Evolutionary conservation across 805 yeast genomes (phyloP).

Genomic region (Ogataea minuta): DNA sequence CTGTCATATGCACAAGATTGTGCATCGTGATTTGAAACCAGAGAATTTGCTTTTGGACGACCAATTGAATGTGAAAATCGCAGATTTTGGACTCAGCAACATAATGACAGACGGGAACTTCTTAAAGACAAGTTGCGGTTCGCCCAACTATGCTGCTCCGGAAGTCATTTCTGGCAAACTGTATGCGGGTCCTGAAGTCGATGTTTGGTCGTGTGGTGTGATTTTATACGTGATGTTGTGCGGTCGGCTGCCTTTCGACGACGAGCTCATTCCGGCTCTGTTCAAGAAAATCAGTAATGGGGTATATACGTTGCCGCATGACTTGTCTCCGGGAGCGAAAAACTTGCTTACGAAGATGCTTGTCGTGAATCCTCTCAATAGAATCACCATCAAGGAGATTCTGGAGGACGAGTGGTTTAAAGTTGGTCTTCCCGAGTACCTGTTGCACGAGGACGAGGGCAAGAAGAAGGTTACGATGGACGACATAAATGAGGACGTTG

Average conservation of each 20-base stretch:
- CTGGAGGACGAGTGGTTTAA: constrained; percentile 95
- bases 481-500: constrained; percentile 72
- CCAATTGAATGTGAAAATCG: constrained; percentile 87
- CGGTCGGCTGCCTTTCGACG: constrained; percentile 94
- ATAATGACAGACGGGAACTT: constrained; percentile 98
- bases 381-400: constrained; percentile 89
- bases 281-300: constrained; percentile 93
- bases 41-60: constrained; percentile 90
- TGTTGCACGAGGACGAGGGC: constrained; percentile 56
- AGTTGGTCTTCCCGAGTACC: constrained; percentile 73
- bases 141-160: constrained; percentile 97
- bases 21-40: constrained; percentile 94
- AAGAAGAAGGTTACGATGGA: constrained; percentile 32
- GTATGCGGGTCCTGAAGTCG: constrained; percentile 98
- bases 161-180: constrained; percentile 93
- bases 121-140: constrained; percentile 91
- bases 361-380: constrained; percentile 89
- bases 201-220: constrained; percentile 97
- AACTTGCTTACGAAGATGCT: constrained; percentile 82
- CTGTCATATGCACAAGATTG: constrained; percentile 95
- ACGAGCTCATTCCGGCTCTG: constrained; percentile 90
- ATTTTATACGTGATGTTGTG: constrained; percentile 93
- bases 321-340: constrained; percentile 81
- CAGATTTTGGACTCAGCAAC: constrained; percentile 92
- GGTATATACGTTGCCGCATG: constrained; percentile 86